Evolutionary conservation across 257 asterid genomes (phyloP).

Genomic region (Leptodermis oblonga): DNA sequence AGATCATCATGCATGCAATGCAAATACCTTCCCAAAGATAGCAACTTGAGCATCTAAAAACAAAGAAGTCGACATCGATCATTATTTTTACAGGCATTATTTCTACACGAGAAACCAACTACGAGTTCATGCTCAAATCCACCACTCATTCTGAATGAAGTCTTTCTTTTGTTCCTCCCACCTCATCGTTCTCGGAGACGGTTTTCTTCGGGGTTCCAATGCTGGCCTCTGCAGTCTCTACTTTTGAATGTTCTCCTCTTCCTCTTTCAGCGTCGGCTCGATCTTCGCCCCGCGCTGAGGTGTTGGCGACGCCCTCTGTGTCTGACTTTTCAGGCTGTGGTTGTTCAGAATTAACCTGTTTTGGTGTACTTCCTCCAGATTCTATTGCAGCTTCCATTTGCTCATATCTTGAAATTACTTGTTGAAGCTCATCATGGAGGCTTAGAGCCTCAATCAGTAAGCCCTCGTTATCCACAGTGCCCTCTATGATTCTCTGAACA

Average conservation of each 20-base stretch:
- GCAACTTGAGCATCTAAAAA: not conserved
- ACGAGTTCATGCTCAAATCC: conserved; percentile 7
- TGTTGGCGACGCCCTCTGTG: conserved; percentile 20
- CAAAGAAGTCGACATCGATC: not conserved
- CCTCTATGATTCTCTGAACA: conserved; percentile 68
- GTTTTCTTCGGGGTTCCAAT: conserved; percentile 13
- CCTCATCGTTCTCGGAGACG: conserved; percentile 5
- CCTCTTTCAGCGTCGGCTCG: conserved; percentile 20
- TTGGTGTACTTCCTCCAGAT: conserved; percentile 27
- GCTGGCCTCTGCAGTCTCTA: conserved; percentile 21
- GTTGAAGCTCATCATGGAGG: conserved; percentile 82
- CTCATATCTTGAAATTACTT: conserved; percentile 42
- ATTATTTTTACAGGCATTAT: not conserved
- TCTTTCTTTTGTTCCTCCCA: conserved; percentile 8
- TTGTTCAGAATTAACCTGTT: conserved; percentile 21
- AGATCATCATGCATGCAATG: too few species aligned
- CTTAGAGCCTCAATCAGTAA: conserved; percentile 82
- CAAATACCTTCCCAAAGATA: too few species aligned
- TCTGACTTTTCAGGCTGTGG: conserved; percentile 28
- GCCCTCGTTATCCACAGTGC: conserved; percentile 70
- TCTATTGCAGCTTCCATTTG: conserved; percentile 53
- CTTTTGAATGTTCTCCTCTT: conserved; percentile 22
- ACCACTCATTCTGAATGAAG: conserved; percentile 18
- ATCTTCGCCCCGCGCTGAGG: conserved; percentile 22
- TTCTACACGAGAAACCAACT: not conserved